phyloP scores from a whole-genome alignment of 1,139 yeast species.

The Kluyveromyces sp. region DNA sequence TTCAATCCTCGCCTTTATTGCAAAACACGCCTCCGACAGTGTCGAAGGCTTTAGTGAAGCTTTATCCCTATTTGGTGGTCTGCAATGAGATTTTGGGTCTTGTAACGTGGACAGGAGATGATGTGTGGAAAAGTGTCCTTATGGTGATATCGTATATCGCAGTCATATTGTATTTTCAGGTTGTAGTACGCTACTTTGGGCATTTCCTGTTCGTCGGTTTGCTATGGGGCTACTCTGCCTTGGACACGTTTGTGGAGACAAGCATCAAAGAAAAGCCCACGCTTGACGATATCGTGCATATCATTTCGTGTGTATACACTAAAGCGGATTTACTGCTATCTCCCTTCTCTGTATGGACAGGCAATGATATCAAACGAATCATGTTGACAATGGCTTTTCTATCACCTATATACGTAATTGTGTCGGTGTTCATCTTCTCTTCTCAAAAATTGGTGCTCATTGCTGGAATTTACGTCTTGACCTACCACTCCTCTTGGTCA shows the following conservation, averaged over 20 bases:
- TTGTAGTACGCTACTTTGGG: slow-evolving; percentile 68
- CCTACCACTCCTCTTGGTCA: slow-evolving; percentile 83
- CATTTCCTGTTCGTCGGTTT: slow-evolving; percentile 67
- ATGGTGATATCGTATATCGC: slow-evolving; percentile 52
- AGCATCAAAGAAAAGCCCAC: slow-evolving; percentile 69
- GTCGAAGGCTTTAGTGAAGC: slow-evolving; percentile 69
- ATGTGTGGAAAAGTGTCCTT: slow-evolving; percentile 67
- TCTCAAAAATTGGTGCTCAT: slow-evolving; percentile 64
- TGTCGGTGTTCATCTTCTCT: slow-evolving; percentile 58
- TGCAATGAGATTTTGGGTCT: slow-evolving; percentile 64
- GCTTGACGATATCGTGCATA: slow-evolving; percentile 80
- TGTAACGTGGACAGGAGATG: slow-evolving; percentile 88
- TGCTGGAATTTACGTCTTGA: slow-evolving; percentile 56
- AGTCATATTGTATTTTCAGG: slow-evolving; percentile 65
- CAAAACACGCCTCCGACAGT: slow-evolving; percentile 88
- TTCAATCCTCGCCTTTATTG: slow-evolving; percentile 51
- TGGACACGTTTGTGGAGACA: slow-evolving; percentile 44
- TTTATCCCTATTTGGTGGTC: slow-evolving; percentile 76
- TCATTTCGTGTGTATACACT: slow-evolving; percentile 66
- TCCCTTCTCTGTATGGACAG: slow-evolving; percentile 70
- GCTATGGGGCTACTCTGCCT: slow-evolving; percentile 57
- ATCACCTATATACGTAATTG: slow-evolving; percentile 72
- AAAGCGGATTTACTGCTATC: slow-evolving; percentile 70
- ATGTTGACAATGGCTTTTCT: slow-evolving; percentile 77
- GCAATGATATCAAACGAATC: slow-evolving; percentile 72